phyloP scores from a whole-genome alignment of 148 eudicot species.

The Diospyros kaki region DNA sequence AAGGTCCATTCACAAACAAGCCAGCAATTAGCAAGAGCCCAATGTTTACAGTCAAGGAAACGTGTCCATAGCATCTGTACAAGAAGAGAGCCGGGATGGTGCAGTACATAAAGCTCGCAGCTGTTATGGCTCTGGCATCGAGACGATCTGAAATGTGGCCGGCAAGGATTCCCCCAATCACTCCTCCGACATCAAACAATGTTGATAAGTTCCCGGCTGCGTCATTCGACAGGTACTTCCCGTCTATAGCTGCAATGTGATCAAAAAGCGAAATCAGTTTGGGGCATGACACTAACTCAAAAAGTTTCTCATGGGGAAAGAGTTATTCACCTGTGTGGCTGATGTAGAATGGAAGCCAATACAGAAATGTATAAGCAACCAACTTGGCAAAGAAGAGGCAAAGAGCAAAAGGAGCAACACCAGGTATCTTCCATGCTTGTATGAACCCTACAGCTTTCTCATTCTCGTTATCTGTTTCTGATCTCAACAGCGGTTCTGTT shows the following conservation, averaged over 20 bases:
- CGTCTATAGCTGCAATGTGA: constrained; percentile 67
- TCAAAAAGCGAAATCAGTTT: not conserved
- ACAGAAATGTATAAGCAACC: constrained; percentile 87
- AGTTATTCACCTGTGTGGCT: constrained; percentile 67
- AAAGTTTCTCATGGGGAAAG: not conserved
- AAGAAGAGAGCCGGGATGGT: constrained; percentile 77
- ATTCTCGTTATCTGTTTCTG: constrained; percentile 21
- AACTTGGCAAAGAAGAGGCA: constrained; percentile 89
- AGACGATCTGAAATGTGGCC: constrained; percentile 76
- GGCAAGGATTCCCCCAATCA: constrained; percentile 82
- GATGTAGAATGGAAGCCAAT: constrained; percentile 96
- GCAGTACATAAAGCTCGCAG: constrained; percentile 81
- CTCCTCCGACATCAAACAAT: constrained; percentile 89
- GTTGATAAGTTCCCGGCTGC: constrained; percentile 86
- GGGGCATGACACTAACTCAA: too few relatives aligned
- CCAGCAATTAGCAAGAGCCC: constrained; percentile 69
- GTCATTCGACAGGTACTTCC: constrained; percentile 67
- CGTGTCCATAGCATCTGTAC: constrained; percentile 71
- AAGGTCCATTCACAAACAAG: constrained; percentile 88
- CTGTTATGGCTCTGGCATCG: constrained; percentile 85
- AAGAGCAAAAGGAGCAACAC: constrained; percentile 83
- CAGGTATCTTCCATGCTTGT: constrained; percentile 92
- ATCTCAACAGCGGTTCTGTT: constrained; percentile 38
- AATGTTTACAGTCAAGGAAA: constrained; percentile 49
- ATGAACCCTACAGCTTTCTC: constrained; percentile 55